Evolutionary conservation across 2,329 filamentous ascomycete genomes (phyloP), one percentile per base, ranked within the genome.

Genomic region (Thermothelomyces thermophilus): DNA sequence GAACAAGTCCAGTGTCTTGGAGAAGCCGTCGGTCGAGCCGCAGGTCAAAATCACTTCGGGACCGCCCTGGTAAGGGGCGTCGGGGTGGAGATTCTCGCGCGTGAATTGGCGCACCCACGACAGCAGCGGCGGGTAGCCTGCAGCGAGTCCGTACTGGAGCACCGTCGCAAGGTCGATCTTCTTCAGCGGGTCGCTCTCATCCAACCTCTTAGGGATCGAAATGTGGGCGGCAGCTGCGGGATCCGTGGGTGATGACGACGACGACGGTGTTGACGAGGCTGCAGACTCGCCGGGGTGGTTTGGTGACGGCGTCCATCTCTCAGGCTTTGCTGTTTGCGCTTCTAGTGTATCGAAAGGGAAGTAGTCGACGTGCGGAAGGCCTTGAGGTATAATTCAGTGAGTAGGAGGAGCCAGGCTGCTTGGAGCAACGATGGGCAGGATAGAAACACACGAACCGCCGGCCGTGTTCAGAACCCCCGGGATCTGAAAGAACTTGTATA

Each of bases 331-430:
- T 54, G 85, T 80, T 57, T 85, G 82, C 35, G 90, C 87, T 68
- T 95, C 88, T 55, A 96, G 80, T 0, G 89, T 93, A 61, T 96
- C 90, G 68, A 86, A 95, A 8, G 90, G 90, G 63, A 96, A 96
- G 70, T 88, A 88, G 51, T 78, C 77, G 34, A 84, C 74, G 66
- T 93, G 84, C 14, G 90, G 90, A 19, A 95, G 78, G 53, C 88
- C 87, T 90, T 31, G 10, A 33, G 13, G n/a, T 34, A 16, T 17
- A 28, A 30, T 17, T 26, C 35, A 39, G 33, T 35, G 7, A 34
- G 33, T 35, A 20, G n/a, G 11, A 3, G 19, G 11, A 13, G 20
- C 6, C 17, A 34, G 13, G 14, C 9, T 8, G 24, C 36, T 4
- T 5, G 13, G 16, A n/a, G n/a, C n/a, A n/a, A 10, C 17, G 42